Percentiles rank a stretch among this genome's conserved stretches.
These are phyloP conservation scores for Lipomyces kockii DNA, from an alignment of 805 yeast species.

Conservation along the genomic window DNA sequence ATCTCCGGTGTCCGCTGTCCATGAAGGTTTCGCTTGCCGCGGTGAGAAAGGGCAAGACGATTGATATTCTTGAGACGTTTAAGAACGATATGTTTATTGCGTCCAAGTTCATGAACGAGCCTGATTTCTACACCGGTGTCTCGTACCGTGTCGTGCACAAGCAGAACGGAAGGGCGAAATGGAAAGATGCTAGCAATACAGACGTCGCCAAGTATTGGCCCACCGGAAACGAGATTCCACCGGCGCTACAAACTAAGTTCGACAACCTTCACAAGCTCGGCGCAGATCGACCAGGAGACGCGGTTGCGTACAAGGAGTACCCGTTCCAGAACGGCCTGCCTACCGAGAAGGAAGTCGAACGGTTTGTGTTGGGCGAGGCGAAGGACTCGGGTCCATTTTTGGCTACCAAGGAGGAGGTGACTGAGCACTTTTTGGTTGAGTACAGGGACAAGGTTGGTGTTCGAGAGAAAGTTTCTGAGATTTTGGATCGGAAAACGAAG, in stretches of 20 bases:
- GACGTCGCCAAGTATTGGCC: conserved; percentile 10
- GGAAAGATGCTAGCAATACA: conserved; percentile 43
- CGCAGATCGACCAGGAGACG: conserved; percentile 35
- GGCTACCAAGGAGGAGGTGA: conserved; percentile 69
- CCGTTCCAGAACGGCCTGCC: conserved; percentile 84
- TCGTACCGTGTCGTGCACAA: conserved; percentile 54
- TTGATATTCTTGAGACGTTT: conserved; percentile 67
- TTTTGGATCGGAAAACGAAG: conserved; percentile 62
- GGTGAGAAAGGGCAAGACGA: conserved; percentile 61
- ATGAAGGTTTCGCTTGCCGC: conserved; percentile 72
- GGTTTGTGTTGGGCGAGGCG: conserved; percentile 71
- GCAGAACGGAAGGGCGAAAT: conserved; percentile 56
- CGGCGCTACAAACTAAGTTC: background rate
- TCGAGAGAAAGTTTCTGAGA: conserved; percentile 59
- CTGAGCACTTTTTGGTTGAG: conserved; percentile 61
- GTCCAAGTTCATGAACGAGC: conserved; percentile 66
- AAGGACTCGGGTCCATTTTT: conserved; percentile 67
- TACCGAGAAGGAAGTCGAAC: conserved; percentile 63
- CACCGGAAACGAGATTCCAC: background rate
- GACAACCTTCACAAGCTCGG: conserved; percentile 15
- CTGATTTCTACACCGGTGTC: conserved; percentile 69
- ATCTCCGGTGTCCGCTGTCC: conserved; percentile 76
- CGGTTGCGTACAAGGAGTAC: conserved; percentile 52
- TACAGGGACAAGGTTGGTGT: conserved; percentile 65
- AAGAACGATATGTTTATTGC: conserved; percentile 77